Base-by-base conservation (phyloP, 305 asterid genomes). In the Fraxinus platypoda region DNA sequence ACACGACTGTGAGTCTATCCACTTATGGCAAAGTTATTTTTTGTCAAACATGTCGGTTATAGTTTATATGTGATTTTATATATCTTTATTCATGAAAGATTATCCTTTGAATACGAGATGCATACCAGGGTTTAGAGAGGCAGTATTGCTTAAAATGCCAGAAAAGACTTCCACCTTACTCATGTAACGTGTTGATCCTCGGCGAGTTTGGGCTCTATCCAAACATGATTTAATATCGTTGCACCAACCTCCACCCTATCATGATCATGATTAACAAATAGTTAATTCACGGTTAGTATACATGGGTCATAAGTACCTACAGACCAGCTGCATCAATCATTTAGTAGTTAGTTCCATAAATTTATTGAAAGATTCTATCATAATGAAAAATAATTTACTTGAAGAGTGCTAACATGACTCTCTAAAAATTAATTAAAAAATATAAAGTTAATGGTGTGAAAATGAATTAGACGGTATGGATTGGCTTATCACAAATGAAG, bases 161-260 rank as follows among this genome's bases (percentile, higher is more conserved):
- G 90, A 84, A 83, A 95, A 94, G 59, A 80, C 82, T 78, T 91
- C 93, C 83, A 59, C 26, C 80, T 83, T 91, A 81, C 78, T 84
- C 99, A 95, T 93, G 85, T 87, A 88, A 75, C 54, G 89, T 31
- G 94, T 92, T 2, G 99, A 95, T 52, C 99, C 98, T 64, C 95
- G 95, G 4, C 86, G 93, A 74, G 94, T 88, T 41, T 88, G 25
- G n/a, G 98, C 94, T 87, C 98, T 91, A n/a, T 94, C 98, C 87
- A 87, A 78, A 83, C 98, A 95, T 31, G 98, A 91, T 74, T 86
- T 86, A 59, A 95, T 80, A 84, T 91, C 95, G 71, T 95, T 91
- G 89, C 99, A 95, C 98, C 99, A 95, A 71, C 99, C 99, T 62
- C 99, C 99, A 54, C 99, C 99, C 99, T 94, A 84, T 37, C 68